phyloP scores from a whole-genome alignment of 139 green algal species.

The Coccomyxa sp. region DNA sequence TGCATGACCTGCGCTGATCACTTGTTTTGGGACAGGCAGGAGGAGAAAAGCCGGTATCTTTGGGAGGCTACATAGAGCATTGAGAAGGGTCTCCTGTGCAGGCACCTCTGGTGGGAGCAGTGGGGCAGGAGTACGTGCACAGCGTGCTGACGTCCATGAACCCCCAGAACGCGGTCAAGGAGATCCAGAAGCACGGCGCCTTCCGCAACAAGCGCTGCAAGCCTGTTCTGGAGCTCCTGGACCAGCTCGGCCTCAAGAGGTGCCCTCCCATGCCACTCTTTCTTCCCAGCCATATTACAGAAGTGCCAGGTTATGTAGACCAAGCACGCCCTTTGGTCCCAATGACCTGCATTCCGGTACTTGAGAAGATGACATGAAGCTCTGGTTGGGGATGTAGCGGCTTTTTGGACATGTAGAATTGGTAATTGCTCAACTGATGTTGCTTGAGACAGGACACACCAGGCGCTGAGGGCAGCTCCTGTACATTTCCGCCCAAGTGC shows the following conservation, averaged over 20 bases:
- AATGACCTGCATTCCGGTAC: too few relatives aligned
- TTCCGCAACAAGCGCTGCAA: constrained; percentile 49
- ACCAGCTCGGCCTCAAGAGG: constrained; percentile 56
- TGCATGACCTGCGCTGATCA: not conserved
- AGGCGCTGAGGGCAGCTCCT: too few relatives aligned
- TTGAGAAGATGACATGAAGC: too few relatives aligned
- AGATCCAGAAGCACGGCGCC: constrained; percentile 40
- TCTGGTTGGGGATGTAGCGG: too few relatives aligned
- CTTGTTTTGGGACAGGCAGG: not conserved
- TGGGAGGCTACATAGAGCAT: not conserved
- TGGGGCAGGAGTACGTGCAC: constrained; percentile 38
- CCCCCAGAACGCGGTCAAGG: constrained; percentile 32
- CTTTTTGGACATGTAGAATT: too few relatives aligned
- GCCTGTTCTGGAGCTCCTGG: constrained; percentile 70
- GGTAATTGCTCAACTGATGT: too few relatives aligned
- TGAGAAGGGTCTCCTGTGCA: not conserved
- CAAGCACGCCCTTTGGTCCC: too few relatives aligned
- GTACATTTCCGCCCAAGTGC: too few relatives aligned
- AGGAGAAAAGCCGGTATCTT: not conserved
- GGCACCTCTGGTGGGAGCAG: constrained; percentile 18
- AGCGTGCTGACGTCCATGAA: constrained; percentile 35
- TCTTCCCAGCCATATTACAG: not conserved
- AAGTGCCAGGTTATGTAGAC: too few relatives aligned
- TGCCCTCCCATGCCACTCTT: not conserved
- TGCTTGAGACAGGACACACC: too few relatives aligned